A percentile compares a stretch with the other conserved stretches of the same genome.
Conservation (phyloP, 2,329 filamentous ascomycete species). For the Penicillium griseofulvum region DNA sequence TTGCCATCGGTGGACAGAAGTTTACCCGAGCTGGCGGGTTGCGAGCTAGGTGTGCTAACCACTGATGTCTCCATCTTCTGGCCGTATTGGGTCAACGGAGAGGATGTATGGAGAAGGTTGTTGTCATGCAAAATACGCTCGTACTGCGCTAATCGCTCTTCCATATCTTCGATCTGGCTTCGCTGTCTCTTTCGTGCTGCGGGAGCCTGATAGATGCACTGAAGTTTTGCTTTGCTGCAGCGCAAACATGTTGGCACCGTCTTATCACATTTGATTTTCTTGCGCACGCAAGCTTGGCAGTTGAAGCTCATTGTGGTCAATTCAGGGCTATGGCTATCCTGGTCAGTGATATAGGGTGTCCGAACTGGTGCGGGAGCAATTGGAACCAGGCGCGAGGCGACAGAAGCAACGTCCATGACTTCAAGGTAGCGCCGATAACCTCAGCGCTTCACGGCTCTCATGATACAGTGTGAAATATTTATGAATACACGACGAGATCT, state of each 20-base stretch:
- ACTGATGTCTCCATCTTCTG: neutral
- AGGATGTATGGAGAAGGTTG: constrained; percentile 9
- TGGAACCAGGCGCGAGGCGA: neutral
- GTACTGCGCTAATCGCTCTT: constrained; percentile 41
- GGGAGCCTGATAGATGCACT: constrained; percentile 45
- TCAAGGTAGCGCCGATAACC: neutral
- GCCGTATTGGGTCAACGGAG: neutral
- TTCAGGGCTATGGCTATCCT: neutral
- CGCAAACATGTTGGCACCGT: constrained; percentile 33
- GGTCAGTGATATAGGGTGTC: neutral
- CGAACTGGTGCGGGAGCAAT: neutral
- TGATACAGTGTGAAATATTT: neutral
- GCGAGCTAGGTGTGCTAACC: neutral
- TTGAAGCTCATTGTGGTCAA: constrained; percentile 8
- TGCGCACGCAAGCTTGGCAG: constrained; percentile 28
- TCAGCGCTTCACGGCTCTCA: neutral
- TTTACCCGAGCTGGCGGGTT: neutral
- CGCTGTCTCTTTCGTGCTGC: constrained; percentile 41
- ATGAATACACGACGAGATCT: too few relatives aligned
- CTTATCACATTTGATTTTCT: constrained; percentile 45
- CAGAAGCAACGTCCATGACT: neutral
- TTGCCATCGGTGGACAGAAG: constrained; percentile 28
- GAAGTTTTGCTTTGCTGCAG: constrained; percentile 34
- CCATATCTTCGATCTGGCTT: constrained; percentile 30
- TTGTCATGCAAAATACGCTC: constrained; percentile 41